These are phyloP conservation scores for Extremus antarcticus DNA, from an alignment of 495 filamentous ascomycete genomes.

Conservation along the genomic window DNA sequence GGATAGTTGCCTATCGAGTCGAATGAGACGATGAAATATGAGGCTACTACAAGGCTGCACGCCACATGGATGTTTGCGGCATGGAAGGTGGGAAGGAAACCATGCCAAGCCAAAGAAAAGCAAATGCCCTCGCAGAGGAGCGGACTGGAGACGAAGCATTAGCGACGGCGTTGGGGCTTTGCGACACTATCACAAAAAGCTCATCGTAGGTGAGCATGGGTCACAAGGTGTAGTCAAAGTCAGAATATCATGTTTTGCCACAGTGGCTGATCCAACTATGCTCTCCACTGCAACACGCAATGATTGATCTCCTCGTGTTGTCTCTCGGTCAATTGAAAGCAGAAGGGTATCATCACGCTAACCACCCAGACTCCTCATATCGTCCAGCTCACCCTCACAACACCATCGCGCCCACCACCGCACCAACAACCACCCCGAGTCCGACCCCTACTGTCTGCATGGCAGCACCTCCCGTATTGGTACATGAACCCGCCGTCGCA, in stretches of 20 bases:
- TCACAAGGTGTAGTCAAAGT: neutral
- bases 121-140: neutral
- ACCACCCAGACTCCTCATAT: neutral
- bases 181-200: neutral
- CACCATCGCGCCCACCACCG: neutral
- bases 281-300: neutral
- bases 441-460: neutral
- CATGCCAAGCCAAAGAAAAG: too few relatives aligned
- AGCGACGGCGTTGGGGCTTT: slow-evolving; percentile 17
- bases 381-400: neutral
- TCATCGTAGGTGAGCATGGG: neutral
- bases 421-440: neutral
- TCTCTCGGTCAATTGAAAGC: neutral
- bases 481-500: neutral
- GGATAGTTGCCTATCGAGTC: neutral
- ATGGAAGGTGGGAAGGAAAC: too few relatives aligned
- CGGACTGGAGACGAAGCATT: slow-evolving; percentile 7
- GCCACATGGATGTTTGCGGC: too few relatives aligned
- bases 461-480: neutral
- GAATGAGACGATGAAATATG: neutral
- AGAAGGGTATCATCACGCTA: neutral
- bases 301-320: neutral
- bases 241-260: too few relatives aligned
- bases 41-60: too few relatives aligned
- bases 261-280: too few relatives aligned